Base-by-base conservation (phyloP, 2,329 filamentous ascomycete genomes). In the Thelonectria blattea region DNA sequence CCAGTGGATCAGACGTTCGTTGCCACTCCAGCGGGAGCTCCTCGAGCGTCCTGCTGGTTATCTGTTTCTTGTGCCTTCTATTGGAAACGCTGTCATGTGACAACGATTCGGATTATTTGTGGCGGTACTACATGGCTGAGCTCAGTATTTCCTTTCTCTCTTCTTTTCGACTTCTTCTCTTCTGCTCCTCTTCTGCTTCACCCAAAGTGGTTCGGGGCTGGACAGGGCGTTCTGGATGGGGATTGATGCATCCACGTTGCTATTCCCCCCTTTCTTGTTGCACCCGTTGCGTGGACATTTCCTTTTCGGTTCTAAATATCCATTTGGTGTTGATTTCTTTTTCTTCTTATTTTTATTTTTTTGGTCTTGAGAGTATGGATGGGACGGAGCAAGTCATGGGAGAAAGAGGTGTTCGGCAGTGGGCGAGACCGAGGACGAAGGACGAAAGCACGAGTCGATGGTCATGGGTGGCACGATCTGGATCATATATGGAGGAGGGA, bases 51-150 rank as follows among this genome's bases (percentile, higher is more conserved):
- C 63, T 56, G 37, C 22, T 52, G 46, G 48, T 51, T 49, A 56
- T 56, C 54, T 46, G 27, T 3, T 32, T 52, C 45, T 45, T 51
- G n/a, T 48, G 43, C 47, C 65, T 63, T 61, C 37, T 58, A 48
- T 61, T 56, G 45, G 56, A 62, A 53, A 57, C 59, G 41, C 46
- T 63, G 46, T 61, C 52, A 37, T 27, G 27, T 43, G 62, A 56
- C 57, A 58, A 49, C 42, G 62, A 62, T 61, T 59, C 59, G 32
- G 34, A 52, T 48, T 34, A 50, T 59, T 30, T 43, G 52, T 59
- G 61, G 64, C 63, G 68, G 68, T 63, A 67, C 69, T 55, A 67
- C 62, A 67, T 60, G 64, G 61, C 65, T 68, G 61, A 68, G 62
- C 68, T 65, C 58, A 63, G 56, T 67, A 52, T 52, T 65, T 63